Base-by-base conservation (phyloP, 2,329 filamentous ascomycete genomes). In the Blastomyces emzantsi region DNA sequence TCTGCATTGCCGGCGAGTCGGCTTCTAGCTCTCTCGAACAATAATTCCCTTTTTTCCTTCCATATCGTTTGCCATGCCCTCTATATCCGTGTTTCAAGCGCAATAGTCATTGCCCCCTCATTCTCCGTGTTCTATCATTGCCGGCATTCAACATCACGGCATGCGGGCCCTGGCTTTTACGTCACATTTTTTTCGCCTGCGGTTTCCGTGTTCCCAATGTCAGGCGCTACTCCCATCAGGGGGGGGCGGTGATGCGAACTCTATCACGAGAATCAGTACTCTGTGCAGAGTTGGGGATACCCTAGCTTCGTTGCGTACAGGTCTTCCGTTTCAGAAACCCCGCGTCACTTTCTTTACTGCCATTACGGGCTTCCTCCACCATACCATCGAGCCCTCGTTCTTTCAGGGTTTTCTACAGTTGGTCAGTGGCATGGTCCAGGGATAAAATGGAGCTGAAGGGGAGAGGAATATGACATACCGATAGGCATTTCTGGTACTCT, bases 301-400 rank as follows among this genome's bases (percentile, higher is more conserved):
- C 11, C 39, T 64, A 52, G 15, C 36, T 47, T 22, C 33, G 33
- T 41, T 57, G 60, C 64, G 60, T 65, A 66, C 63, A 66, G 17
- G 61, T 47, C 64, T 64, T 71, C 66, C 69, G 73, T 59, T 71
- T 77, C 79, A 90, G 80, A 70, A 89, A 84, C 67, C 88, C 81
- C 13, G 85, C 80, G 73, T 97, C 93, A 66, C 90, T 94, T 69
- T 97, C 94, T 71, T 87, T 90, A 70, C 90, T 92, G 72, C 92
- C 90, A 69, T 94, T 91, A 65, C 92, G 83, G 22, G 93, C 93
- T 70, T 97, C 94, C 8, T 92, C 90, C 13, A 99, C 80, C 81
- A 97, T 90, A 70, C 89, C 90, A 76, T 97, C 92, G 73, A 99
- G 96, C 64, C 94, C 94, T 70, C 89, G 85, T 63, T 91, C 87